phyloP scores from a whole-genome alignment of 148 eudicot species.

The Rheum nobile region DNA sequence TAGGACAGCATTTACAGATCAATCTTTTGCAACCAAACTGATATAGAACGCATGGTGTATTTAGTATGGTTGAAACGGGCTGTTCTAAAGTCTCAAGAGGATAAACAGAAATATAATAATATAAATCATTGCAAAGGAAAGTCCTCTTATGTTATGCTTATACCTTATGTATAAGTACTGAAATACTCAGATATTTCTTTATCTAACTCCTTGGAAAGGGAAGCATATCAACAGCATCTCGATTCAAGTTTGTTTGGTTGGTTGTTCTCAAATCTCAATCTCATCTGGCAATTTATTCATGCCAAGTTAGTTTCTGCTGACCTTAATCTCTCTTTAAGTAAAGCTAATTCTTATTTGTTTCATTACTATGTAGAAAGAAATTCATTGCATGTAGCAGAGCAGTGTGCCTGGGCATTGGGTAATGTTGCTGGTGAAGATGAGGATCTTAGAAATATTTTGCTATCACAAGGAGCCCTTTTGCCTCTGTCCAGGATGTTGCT shows the following conservation, averaged over 20 bases:
- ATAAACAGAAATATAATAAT: not conserved
- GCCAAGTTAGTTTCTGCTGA: not conserved
- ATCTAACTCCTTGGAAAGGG: not conserved
- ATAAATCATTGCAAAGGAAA: not conserved
- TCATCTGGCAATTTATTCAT: not conserved
- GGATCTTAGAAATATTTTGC: conserved; percentile 70
- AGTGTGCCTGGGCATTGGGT: conserved; percentile 99
- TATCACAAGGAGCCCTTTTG: conserved; percentile 80
- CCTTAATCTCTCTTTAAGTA: not conserved
- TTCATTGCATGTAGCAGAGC: conserved; percentile 83
- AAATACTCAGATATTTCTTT: not conserved
- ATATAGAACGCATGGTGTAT: not conserved
- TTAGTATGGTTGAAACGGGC: not conserved
- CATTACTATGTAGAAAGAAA: conserved; percentile 47
- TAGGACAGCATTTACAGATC: not conserved
- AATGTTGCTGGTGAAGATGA: conserved; percentile 99
- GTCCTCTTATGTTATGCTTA: not conserved
- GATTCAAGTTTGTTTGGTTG: not conserved
- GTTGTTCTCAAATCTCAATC: not conserved
- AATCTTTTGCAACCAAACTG: not conserved
- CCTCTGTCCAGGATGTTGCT: conserved; percentile 95
- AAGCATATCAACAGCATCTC: not conserved
- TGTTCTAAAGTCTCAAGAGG: not conserved
- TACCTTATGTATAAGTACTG: not conserved
- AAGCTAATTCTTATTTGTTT: not conserved